These are phyloP conservation scores for Cardamine resedifolia DNA, from an alignment of 345 rosid genomes.

Conservation along the genomic window DNA sequence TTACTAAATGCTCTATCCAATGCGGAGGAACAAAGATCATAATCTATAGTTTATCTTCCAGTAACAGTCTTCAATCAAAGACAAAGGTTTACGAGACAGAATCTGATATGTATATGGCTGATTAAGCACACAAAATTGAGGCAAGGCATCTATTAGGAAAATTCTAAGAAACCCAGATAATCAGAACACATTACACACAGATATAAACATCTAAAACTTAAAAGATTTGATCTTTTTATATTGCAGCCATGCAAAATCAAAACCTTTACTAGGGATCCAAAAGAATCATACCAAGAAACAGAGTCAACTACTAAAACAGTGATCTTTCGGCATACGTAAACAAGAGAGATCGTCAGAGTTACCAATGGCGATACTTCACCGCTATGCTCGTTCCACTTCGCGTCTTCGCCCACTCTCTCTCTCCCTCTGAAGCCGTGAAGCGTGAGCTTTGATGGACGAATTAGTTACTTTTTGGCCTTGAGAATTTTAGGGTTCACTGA, in stretches of 20 bases:
- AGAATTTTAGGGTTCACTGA: constrained; percentile 26
- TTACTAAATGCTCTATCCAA: neutral
- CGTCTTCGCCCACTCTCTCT: neutral
- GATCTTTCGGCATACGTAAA: constrained; percentile 12
- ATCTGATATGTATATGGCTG: neutral
- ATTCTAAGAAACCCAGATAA: neutral
- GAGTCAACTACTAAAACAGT: neutral
- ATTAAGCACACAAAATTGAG: neutral
- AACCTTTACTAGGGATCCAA: constrained; percentile 12
- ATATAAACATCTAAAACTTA: neutral
- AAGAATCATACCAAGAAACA: constrained; percentile 3
- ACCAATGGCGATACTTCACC: neutral
- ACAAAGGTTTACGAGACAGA: neutral
- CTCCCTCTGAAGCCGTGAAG: neutral
- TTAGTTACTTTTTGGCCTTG: neutral
- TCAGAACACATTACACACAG: neutral
- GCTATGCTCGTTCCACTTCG: constrained; percentile 11
- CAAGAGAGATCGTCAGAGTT: constrained; percentile 1
- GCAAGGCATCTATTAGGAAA: neutral
- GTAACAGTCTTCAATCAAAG: neutral
- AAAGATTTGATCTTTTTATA: neutral
- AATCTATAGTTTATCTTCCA: neutral
- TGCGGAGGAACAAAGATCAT: neutral
- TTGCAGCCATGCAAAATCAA: neutral
- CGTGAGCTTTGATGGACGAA: constrained; percentile 1